Evolutionary conservation across 306 rosid genomes (phyloP).

Genomic region (Gastrolobium bilobum): DNA sequence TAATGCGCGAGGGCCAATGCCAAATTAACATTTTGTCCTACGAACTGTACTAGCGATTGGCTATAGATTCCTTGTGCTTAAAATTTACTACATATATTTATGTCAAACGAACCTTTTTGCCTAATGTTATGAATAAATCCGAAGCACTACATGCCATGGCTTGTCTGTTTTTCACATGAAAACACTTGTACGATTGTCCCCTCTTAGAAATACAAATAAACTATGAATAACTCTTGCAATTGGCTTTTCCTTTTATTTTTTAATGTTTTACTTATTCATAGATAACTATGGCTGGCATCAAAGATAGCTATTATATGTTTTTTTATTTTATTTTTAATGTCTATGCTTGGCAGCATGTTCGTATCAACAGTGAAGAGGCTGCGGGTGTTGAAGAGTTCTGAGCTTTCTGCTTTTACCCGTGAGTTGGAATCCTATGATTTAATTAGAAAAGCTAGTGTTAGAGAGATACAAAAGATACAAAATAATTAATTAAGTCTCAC

Average conservation of each 20-base stretch:
- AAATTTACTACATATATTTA: conserved; percentile 27
- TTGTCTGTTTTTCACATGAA: conserved; percentile 51
- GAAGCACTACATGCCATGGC: conserved; percentile 49
- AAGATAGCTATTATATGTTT: neutral
- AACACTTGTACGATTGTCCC: conserved; percentile 46
- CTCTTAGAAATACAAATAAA: conserved; percentile 42
- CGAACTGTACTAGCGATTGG: neutral
- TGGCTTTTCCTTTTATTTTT: conserved; percentile 1
- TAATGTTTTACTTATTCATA: conserved; percentile 23
- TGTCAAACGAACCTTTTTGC: conserved; percentile 17
- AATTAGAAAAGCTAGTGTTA: neutral
- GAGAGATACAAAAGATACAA: no score
- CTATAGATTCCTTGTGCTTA: conserved; percentile 62
- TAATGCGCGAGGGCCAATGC: conserved; percentile 7
- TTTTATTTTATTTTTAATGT: neutral
- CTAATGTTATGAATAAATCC: conserved; percentile 45
- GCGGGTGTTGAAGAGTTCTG: conserved; percentile 92
- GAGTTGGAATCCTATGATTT: conserved; percentile 58
- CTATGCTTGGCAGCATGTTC: conserved; percentile 82
- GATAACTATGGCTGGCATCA: conserved; percentile 33
- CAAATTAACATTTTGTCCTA: conserved; percentile 8
- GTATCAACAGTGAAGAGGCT: conserved; percentile 91
- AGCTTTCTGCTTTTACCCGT: conserved; percentile 85
- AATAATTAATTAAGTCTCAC: no score
- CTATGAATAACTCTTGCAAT: conserved; percentile 20